phyloP scores from a whole-genome alignment of 805 yeast species.

The Komagataella ulmi region DNA sequence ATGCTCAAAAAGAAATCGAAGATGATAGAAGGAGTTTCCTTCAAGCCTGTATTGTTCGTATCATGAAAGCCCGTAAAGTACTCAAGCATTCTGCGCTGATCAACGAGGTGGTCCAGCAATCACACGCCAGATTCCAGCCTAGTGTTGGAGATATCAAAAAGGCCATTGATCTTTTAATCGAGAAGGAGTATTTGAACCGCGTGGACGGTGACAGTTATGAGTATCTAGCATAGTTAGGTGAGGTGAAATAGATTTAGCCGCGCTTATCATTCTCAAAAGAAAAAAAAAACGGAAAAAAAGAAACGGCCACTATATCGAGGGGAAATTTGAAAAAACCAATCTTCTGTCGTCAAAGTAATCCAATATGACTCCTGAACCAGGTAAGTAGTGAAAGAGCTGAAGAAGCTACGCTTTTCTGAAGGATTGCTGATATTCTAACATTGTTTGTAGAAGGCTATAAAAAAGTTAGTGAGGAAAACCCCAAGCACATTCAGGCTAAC shows the following conservation, averaged over 20 bases:
- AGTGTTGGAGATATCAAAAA: constrained; percentile 76
- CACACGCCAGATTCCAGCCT: constrained; percentile 69
- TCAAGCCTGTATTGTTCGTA: constrained; percentile 89
- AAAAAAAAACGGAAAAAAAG: not conserved
- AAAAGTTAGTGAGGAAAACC: constrained; percentile 32
- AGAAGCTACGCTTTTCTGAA: not conserved
- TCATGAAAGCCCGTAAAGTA: constrained; percentile 86
- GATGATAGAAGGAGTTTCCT: constrained; percentile 77
- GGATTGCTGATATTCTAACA: not conserved
- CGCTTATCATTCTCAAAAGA: not conserved
- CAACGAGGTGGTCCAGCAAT: constrained; percentile 79
- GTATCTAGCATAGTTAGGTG: constrained; percentile 50
- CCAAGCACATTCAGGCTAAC: constrained; percentile 28
- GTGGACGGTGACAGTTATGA: constrained; percentile 61
- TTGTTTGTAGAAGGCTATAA: constrained; percentile 18
- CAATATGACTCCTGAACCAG: not conserved
- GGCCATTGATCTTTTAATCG: constrained; percentile 75
- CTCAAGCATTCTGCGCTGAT: constrained; percentile 69
- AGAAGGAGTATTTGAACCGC: constrained; percentile 74
- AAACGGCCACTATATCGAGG: not conserved
- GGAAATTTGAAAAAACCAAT: not conserved
- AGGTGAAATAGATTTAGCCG: not conserved
- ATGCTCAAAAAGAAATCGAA: constrained; percentile 67
- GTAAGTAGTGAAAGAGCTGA: not conserved
- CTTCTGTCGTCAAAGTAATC: not conserved